Conservation (phyloP, 768 basidiomycete species). For the Rhodotorula taiwanensis region DNA sequence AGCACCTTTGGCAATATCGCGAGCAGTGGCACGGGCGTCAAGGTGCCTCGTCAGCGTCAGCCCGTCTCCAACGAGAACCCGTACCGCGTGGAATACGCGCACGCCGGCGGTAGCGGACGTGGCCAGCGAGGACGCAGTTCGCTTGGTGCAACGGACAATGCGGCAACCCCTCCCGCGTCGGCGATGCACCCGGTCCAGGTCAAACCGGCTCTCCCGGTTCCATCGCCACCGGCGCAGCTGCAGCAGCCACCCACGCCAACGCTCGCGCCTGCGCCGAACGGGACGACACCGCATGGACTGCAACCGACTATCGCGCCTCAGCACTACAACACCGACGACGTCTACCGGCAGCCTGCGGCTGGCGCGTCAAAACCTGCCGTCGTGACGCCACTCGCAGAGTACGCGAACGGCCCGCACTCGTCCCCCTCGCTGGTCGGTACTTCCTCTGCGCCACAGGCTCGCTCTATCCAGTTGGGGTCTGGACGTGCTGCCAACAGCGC, state of each 20-base stretch:
- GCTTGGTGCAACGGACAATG: not conserved
- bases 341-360: not conserved
- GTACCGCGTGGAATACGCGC: conserved; percentile 16
- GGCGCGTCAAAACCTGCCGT: too few species aligned
- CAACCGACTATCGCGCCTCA: not conserved
- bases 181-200: too few species aligned
- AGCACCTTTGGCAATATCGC: not conserved
- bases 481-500: not conserved
- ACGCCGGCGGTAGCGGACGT: not conserved
- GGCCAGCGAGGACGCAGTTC: not conserved
- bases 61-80: conserved; percentile 5
- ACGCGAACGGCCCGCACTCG: not conserved
- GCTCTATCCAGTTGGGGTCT: not conserved
- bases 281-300: not conserved
- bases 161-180: not conserved
- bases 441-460: not conserved
- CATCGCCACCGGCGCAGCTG: too few species aligned
- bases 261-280: too few species aligned
- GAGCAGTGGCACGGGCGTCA: not conserved
- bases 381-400: not conserved
- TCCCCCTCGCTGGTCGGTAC: not conserved
- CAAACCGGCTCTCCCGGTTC: too few species aligned
- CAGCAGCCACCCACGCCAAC: too few species aligned
- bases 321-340: too few species aligned
- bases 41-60: not conserved